Evolutionary conservation across 306 rosid species (phyloP).

Genomic region (Cyamopsis tetragonoloba): DNA sequence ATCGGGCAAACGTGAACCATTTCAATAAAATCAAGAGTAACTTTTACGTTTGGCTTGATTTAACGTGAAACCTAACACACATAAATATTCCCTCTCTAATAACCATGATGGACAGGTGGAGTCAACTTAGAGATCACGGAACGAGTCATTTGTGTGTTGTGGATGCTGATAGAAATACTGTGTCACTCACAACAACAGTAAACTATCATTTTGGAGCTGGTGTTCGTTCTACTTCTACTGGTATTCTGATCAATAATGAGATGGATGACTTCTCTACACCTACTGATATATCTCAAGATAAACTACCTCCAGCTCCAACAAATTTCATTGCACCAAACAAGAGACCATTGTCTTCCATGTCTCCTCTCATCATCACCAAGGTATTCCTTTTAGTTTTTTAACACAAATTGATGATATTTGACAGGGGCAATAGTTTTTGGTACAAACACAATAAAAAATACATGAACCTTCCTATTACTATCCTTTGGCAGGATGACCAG

Average conservation of each 20-base stretch:
- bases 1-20: too few relatives aligned
- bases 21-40: too few relatives aligned
- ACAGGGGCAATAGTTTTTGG: neutral
- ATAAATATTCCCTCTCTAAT: too few relatives aligned
- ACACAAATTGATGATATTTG: neutral
- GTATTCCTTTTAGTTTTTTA: constrained; percentile 32
- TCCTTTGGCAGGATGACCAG: constrained; percentile 51
- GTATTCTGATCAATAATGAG: constrained; percentile 78
- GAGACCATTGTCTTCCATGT: constrained; percentile 89
- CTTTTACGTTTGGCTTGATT: constrained; percentile 6
- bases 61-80: too few relatives aligned
- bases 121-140: constrained; percentile 90
- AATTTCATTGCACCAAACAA: constrained; percentile 76
- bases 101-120: constrained; percentile 62
- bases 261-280: constrained; percentile 89
- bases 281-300: constrained; percentile 49
- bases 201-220: constrained; percentile 69
- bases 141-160: constrained; percentile 91
- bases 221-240: constrained; percentile 76
- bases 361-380: constrained; percentile 74
- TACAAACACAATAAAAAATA: too few relatives aligned
- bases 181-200: constrained; percentile 71
- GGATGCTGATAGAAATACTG: constrained; percentile 85
- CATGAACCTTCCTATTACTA: neutral
- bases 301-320: constrained; percentile 83